phyloP scores from a whole-genome alignment of 164 flowering plant species.

The Akebia trifoliata region DNA sequence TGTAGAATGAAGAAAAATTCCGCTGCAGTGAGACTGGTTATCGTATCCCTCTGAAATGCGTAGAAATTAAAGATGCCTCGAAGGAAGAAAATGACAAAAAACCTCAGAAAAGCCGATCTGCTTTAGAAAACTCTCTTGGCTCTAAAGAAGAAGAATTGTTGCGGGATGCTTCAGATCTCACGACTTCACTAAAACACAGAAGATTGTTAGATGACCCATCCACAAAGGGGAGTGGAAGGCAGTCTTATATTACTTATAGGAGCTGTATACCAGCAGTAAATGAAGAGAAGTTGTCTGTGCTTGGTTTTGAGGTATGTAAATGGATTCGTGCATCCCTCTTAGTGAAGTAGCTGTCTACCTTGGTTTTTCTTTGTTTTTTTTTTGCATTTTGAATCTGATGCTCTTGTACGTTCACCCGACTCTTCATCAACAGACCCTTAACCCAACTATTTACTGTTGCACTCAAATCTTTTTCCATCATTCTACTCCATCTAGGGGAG shows the following conservation, averaged over 20 bases:
- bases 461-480: not conserved
- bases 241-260: constrained; percentile 65
- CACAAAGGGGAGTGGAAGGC: constrained; percentile 22
- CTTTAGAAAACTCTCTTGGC: constrained; percentile 26
- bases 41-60: constrained; percentile 77
- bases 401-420: not conserved
- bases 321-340: not conserved
- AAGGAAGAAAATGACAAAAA: constrained; percentile 26
- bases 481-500: not conserved
- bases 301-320: constrained; percentile 80
- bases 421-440: not conserved
- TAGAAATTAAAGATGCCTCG: constrained; percentile 27
- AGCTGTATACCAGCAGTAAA: constrained; percentile 71
- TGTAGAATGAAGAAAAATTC: constrained; percentile 62
- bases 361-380: too few relatives aligned
- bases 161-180: constrained; percentile 15
- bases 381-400: too few relatives aligned
- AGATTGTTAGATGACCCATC: constrained; percentile 37
- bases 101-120: constrained; percentile 35
- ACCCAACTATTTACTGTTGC: not conserved
- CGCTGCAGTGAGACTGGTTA: constrained; percentile 97
- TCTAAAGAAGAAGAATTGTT: constrained; percentile 13
- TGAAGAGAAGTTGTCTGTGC: constrained; percentile 72
- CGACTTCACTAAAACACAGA: constrained; percentile 28
- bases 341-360: not conserved